Evolutionary conservation across 1,284 basidiomycete genomes (phyloP), one percentile per base, ranked within the genome.

Genomic region (Cutaneotrichosporon curvatum): DNA sequence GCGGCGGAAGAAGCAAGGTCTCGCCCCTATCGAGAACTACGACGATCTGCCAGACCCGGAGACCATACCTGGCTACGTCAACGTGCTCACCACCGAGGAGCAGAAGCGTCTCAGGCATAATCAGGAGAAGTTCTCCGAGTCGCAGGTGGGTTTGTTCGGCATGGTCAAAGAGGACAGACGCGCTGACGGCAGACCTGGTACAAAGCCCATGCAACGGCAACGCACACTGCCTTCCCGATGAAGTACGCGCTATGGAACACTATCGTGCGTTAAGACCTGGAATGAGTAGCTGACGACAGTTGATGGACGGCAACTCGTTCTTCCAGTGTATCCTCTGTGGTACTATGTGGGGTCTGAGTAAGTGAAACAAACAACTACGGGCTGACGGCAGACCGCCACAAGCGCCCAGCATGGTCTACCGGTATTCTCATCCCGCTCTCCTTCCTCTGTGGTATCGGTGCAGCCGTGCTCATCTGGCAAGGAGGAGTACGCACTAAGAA

Each of bases 191-290:
- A 86, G 70, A 88, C 85, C 0, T 92, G 87, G 85, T 92, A 92
- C 68, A 76, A 85, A 34, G 81, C 87, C 7, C 86, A 90, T 67
- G 87, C 85, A 34, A 90, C 86, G 4, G 81, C 83, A 46, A 89
- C 88, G 0, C 87, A 91, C 65, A 74, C 82, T 40, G 86, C 87
- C 5, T 90, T 90, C 66, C 83, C 84, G 6, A 84, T 87, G 63
- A 78, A 76, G 79, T 82, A 68, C 62, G 76, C 57, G 20, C 45
- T 73, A 16, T 68, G 63, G 62, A 72, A 70, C 45, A 70, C 67
- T 2, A 58, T 68, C 12, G 63, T 67, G 41, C 40, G 63, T 61
- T 2, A n/a, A 2, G 11, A 12, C 8, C 19, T 32, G n/a, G 16
- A 18, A 37, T 50, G 35, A 39, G 40, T 19, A 25, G 18, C 34